Conservation (phyloP, 768 basidiomycete species). For the Tylopilus subfusipes region DNA sequence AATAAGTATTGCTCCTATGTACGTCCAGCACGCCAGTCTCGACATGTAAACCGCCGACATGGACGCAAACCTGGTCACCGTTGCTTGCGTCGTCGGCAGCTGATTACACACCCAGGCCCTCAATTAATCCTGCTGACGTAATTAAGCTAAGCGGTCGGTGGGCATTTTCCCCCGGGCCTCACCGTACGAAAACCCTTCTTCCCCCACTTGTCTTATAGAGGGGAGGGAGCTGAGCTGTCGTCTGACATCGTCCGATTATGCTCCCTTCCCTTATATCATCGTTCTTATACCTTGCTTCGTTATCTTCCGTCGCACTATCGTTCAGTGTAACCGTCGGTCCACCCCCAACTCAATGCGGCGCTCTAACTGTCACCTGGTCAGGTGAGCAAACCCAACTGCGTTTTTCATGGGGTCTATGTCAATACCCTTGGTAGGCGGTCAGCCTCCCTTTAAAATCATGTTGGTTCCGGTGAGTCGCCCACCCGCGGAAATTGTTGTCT, state of each 20-base stretch:
- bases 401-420: background rate
- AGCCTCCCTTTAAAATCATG: constrained; percentile 46
- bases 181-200: constrained; percentile 5
- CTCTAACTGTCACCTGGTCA: constrained; percentile 57
- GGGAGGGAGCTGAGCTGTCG: constrained; percentile 6
- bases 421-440: constrained; percentile 44
- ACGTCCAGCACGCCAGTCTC: no score
- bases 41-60: no score
- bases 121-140: constrained; percentile 22
- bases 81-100: background rate
- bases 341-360: constrained; percentile 57
- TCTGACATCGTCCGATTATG: constrained; percentile 25
- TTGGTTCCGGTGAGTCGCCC: constrained; percentile 49
- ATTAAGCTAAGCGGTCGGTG: constrained; percentile 1
- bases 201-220: constrained; percentile 2
- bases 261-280: constrained; percentile 24
- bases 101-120: background rate
- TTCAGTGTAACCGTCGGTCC: constrained; percentile 49
- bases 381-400: constrained; percentile 40
- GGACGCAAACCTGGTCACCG: background rate
- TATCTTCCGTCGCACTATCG: constrained; percentile 19
- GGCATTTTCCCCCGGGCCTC: background rate
- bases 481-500: background rate
- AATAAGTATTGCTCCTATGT: no score
- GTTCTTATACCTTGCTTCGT: constrained; percentile 22